Percentiles rank a stretch among this genome's conserved stretches.
phyloP scores from a whole-genome alignment of 768 basidiomycete species.

The Boletus speciosus region DNA sequence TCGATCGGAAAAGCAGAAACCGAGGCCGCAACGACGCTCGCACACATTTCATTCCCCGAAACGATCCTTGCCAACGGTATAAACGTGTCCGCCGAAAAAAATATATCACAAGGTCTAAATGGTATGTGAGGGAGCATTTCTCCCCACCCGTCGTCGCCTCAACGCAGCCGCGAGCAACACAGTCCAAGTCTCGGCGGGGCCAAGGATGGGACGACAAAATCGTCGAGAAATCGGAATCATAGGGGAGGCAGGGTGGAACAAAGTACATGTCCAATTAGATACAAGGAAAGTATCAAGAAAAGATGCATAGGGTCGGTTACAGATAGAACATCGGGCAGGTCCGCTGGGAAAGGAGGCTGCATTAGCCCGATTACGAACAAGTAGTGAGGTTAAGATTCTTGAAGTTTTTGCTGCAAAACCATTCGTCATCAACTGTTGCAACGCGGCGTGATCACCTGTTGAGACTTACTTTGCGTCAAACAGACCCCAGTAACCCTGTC shows the following conservation, averaged over 20 bases:
- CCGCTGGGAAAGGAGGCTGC: not conserved
- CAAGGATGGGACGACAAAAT: not conserved
- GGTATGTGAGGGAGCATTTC: not conserved
- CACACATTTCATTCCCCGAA: no score
- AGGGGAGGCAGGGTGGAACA: constrained; percentile 1
- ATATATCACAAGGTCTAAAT: constrained; percentile 7
- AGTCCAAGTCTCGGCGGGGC: not conserved
- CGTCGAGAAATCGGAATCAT: not conserved
- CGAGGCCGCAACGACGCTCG: no score
- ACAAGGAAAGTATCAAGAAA: constrained; percentile 7
- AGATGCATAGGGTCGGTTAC: constrained; percentile 3
- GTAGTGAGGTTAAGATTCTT: constrained; percentile 67
- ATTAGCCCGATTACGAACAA: constrained; percentile 35
- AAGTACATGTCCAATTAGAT: constrained; percentile 21
- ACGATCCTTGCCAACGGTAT: constrained; percentile 1
- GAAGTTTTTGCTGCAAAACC: constrained; percentile 53
- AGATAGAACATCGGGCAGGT: not conserved
- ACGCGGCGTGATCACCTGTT: not conserved
- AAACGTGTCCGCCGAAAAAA: constrained; percentile 15
- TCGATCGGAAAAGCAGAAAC: no score
- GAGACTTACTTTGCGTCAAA: constrained; percentile 52
- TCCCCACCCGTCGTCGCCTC: constrained; percentile 3
- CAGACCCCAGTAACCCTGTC: constrained; percentile 59
- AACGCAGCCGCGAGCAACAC: not conserved
- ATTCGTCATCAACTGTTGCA: constrained; percentile 24